Conservation (phyloP, 352 stramenopile genomes). For the Pythium sukuiense region DNA sequence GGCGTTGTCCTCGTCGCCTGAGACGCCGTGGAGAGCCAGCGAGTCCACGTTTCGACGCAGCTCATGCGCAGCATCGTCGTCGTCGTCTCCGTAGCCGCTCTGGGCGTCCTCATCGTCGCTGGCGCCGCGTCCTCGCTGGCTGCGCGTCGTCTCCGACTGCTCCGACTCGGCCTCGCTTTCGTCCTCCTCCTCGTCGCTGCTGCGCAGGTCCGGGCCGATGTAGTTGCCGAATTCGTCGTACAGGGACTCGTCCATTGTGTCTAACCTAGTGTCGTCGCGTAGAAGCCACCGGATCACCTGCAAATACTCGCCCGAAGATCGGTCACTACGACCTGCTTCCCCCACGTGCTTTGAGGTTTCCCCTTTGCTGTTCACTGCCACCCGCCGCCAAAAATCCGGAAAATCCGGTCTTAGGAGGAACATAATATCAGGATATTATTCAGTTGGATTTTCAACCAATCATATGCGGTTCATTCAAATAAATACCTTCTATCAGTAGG, state of each 20-base stretch:
- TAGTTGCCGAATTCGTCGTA: slow-evolving; percentile 99
- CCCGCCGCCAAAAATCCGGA: slow-evolving; percentile 4
- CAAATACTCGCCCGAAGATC: slow-evolving; percentile 4
- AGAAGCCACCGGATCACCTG: neutral
- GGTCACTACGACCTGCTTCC: neutral
- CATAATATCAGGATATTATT: slow-evolving; percentile 8
- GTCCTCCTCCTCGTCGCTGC: slow-evolving; percentile 64
- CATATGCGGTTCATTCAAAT: neutral
- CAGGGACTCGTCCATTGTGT: slow-evolving; percentile 92
- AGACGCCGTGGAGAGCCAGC: slow-evolving; percentile 46
- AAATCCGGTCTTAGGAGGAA: slow-evolving; percentile 11
- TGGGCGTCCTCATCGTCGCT: slow-evolving; percentile 49
- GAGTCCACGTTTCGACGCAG: slow-evolving; percentile 39
- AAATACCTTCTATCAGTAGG: slow-evolving; percentile 19
- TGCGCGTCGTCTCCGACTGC: slow-evolving; percentile 45
- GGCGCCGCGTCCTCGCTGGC: slow-evolving; percentile 31
- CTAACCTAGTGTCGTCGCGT: neutral
- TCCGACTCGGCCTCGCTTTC: slow-evolving; percentile 48
- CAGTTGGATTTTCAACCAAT: slow-evolving; percentile 11
- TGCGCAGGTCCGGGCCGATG: slow-evolving; percentile 96
- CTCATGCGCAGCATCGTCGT: slow-evolving; percentile 7
- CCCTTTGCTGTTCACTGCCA: slow-evolving; percentile 5
- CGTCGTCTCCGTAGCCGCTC: slow-evolving; percentile 40
- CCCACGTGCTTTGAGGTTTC: neutral
- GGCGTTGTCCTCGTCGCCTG: slow-evolving; percentile 66